Conservation (phyloP, 805 yeast species). For the Candida insectorum region DNA sequence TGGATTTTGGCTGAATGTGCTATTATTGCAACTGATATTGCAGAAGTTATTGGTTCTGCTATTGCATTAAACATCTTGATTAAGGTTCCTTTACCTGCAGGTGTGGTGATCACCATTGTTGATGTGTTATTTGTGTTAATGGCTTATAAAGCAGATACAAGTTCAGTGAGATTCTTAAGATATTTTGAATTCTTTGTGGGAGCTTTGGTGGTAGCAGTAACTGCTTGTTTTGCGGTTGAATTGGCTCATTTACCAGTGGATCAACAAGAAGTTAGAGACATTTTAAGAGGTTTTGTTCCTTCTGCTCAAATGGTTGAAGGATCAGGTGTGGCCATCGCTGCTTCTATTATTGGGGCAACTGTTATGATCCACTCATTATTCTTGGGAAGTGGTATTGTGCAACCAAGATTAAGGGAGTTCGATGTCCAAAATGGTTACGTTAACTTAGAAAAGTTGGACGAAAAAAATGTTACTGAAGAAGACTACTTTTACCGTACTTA, state of each 20-base stretch:
- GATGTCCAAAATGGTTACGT: constrained; percentile 38
- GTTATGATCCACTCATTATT: constrained; percentile 52
- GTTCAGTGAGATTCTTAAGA: constrained; percentile 31
- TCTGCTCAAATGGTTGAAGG: constrained; percentile 40
- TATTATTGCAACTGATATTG: constrained; percentile 50
- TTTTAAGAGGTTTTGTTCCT: constrained; percentile 45
- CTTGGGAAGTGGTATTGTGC: constrained; percentile 48
- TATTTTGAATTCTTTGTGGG: constrained; percentile 44
- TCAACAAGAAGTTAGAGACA: constrained; percentile 21
- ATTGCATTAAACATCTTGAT: constrained; percentile 46
- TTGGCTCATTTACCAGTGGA: constrained; percentile 32
- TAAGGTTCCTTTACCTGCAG: constrained; percentile 47
- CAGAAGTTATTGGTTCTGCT: constrained; percentile 53
- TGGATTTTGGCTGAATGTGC: constrained; percentile 48
- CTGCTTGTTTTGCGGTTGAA: constrained; percentile 45
- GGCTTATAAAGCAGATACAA: constrained; percentile 44
- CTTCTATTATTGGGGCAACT: constrained; percentile 48
- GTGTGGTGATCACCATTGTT: constrained; percentile 41
- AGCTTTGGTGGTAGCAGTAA: constrained; percentile 38
- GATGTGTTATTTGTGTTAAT: constrained; percentile 46
- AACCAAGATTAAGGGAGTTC: constrained; percentile 45
- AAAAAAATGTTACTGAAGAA: constrained; percentile 18
- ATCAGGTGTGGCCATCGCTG: constrained; percentile 44
- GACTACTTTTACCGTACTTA: constrained; percentile 43
- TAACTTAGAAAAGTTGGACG: constrained; percentile 16